Evolutionary conservation across 192 early-diverging fungal genomes (phyloP).

Genomic region (Backusella psychrophila): DNA sequence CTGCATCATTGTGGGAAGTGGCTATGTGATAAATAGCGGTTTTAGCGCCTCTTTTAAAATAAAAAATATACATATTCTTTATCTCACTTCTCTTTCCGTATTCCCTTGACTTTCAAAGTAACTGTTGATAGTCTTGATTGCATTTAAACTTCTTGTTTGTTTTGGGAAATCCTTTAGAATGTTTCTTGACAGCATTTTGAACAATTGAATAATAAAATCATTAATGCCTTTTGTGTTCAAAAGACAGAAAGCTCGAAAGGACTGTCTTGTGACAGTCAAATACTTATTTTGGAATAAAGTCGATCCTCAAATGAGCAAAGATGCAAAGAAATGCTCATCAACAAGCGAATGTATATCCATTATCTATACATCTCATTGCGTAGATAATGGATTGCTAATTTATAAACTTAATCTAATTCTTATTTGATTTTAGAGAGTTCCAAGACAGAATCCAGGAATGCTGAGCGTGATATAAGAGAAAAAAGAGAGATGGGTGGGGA

Average conservation of each 20-base stretch:
- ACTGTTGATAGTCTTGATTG: not conserved
- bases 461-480: too few relatives aligned
- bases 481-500: too few relatives aligned
- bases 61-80: not conserved
- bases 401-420: too few relatives aligned
- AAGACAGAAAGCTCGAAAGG: not conserved
- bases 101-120: slow-evolving; percentile 4
- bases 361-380: too few relatives aligned
- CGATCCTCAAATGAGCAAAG: too few relatives aligned
- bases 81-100: not conserved
- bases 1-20: not conserved
- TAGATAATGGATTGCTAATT: too few relatives aligned
- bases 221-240: not conserved
- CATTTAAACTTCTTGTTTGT: not conserved
- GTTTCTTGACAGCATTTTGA: not conserved
- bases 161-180: not conserved
- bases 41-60: not conserved
- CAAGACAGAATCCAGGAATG: too few relatives aligned
- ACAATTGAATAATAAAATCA: not conserved
- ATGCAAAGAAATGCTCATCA: too few relatives aligned
- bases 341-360: too few relatives aligned
- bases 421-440: too few relatives aligned
- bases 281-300: too few relatives aligned
- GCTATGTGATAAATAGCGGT: not conserved
- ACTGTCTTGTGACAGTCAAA: too few relatives aligned